A percentile compares a stretch with the other conserved stretches of the same genome.
phyloP scores from a whole-genome alignment of 2,329 filamentous ascomycete genomes.

The Bimuria novae-zelandiae region DNA sequence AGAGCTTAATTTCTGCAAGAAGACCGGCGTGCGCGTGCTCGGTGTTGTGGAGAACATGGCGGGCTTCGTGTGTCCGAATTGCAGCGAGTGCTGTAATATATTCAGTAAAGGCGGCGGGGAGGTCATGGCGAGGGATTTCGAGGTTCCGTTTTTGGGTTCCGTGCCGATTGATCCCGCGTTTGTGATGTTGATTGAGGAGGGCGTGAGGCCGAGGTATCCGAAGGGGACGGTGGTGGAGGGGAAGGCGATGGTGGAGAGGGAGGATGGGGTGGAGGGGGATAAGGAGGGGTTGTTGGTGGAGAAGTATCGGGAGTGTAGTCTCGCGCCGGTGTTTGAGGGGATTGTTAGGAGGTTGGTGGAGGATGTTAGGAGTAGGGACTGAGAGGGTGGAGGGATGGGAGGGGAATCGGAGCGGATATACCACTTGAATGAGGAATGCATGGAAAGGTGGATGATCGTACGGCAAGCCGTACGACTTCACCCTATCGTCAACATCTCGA shows the following conservation, averaged over 20 bases:
- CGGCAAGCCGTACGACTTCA: too few relatives aligned
- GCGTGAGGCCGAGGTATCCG: slow-evolving; percentile 68
- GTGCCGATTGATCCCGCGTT: slow-evolving; percentile 95
- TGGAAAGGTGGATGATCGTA: too few relatives aligned
- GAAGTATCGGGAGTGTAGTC: slow-evolving; percentile 74
- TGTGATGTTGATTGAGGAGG: slow-evolving; percentile 81
- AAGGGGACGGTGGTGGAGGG: slow-evolving; percentile 60
- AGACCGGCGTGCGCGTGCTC: slow-evolving; percentile 77
- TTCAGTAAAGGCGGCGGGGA: slow-evolving; percentile 90
- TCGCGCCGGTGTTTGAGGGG: slow-evolving; percentile 69
- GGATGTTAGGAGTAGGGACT: slow-evolving; percentile 28
- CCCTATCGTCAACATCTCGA: too few relatives aligned
- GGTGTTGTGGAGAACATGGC: slow-evolving; percentile 98
- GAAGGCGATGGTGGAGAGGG: slow-evolving; percentile 35
- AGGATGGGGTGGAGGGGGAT: slow-evolving; percentile 18
- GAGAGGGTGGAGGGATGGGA: background rate
- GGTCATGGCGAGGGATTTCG: slow-evolving; percentile 86
- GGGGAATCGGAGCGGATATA: background rate
- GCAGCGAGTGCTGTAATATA: slow-evolving; percentile 84
- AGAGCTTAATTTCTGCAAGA: slow-evolving; percentile 89
- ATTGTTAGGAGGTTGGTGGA: slow-evolving; percentile 62
- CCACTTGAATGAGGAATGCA: background rate
- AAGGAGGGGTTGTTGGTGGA: slow-evolving; percentile 60
- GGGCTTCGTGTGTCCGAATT: slow-evolving; percentile 79
- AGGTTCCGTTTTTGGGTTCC: slow-evolving; percentile 79